phyloP scores from a whole-genome alignment of 1,139 yeast species.

The Sugiyamaella grinbergsii region DNA sequence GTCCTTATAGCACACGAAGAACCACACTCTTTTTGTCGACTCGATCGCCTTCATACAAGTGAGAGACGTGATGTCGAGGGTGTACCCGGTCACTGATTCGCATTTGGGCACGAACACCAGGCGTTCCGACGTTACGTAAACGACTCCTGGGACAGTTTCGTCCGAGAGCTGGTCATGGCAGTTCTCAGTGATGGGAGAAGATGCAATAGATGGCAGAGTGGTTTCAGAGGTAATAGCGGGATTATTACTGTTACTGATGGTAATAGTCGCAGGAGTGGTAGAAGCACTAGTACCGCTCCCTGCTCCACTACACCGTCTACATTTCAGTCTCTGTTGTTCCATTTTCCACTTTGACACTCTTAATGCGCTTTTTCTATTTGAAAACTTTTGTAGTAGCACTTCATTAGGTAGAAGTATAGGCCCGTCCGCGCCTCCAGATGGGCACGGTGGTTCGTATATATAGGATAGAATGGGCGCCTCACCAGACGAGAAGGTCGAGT shows the following conservation, averaged over 20 bases:
- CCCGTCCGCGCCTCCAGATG: conserved; percentile 27
- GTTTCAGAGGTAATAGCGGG: background rate
- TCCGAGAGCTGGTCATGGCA: conserved; percentile 31
- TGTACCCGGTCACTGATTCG: conserved; percentile 30
- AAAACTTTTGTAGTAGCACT: conserved; percentile 37
- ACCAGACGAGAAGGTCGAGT: background rate
- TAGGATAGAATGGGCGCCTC: background rate
- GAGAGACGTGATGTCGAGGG: conserved; percentile 34
- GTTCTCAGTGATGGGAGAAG: conserved; percentile 22
- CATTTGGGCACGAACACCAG: conserved; percentile 35
- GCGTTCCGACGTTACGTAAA: conserved; percentile 40
- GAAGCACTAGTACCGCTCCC: background rate
- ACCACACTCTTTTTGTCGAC: conserved; percentile 29
- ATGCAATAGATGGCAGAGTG: background rate
- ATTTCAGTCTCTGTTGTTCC: conserved; percentile 26
- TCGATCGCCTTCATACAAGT: conserved; percentile 37
- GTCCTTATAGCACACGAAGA: conserved; percentile 33
- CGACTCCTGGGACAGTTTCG: conserved; percentile 32
- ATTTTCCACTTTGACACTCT: conserved; percentile 26
- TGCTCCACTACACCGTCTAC: conserved; percentile 23
- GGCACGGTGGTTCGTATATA: conserved; percentile 18
- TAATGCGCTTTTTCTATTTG: conserved; percentile 29
- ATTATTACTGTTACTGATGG: too few species aligned
- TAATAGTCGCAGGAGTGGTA: background rate
- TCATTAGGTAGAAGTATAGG: conserved; percentile 42